These are phyloP conservation scores for Abelmoschus esculentus DNA, from an alignment of 345 rosid genomes.

Conservation along the genomic window DNA sequence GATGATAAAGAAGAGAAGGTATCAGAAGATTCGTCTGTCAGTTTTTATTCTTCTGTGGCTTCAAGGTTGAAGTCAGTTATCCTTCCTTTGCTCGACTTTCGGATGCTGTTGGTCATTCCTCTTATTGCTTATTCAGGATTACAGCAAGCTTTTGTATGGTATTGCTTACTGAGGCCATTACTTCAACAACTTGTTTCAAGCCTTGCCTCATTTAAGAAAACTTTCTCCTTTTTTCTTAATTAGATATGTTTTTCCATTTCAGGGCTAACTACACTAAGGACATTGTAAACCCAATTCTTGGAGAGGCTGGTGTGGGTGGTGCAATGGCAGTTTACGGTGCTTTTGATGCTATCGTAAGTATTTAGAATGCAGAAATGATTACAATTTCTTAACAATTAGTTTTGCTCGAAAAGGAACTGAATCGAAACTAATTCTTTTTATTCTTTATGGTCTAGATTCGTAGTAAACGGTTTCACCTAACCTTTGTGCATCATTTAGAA, in stretches of 20 bases:
- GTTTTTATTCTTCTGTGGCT: conserved; percentile 39
- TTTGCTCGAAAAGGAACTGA: not conserved
- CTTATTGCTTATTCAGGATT: conserved; percentile 85
- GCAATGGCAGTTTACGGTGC: conserved; percentile 94
- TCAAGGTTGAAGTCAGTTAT: conserved; percentile 52
- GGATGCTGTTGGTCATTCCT: conserved; percentile 78
- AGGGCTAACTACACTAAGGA: conserved; percentile 96
- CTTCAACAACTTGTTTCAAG: not conserved
- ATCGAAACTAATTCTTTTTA: not conserved
- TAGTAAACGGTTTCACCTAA: not conserved
- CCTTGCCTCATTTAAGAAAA: not conserved
- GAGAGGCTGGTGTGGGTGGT: conserved; percentile 81
- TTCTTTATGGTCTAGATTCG: not conserved
- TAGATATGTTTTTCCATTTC: conserved; percentile 5
- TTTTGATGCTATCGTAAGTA: conserved; percentile 79
- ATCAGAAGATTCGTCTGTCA: conserved; percentile 36
- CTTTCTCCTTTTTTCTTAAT: not conserved
- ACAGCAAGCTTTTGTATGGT: conserved; percentile 97
- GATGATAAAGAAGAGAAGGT: conserved; percentile 47
- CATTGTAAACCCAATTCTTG: conserved; percentile 69
- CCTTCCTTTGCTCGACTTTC: conserved; percentile 54
- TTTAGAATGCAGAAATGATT: not conserved
- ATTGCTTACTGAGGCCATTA: conserved; percentile 12
- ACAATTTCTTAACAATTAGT: not conserved
- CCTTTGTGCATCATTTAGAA: not conserved